Evolutionary conservation across 768 basidiomycete genomes (phyloP), one percentile per base, ranked within the genome.

Genomic region (Tylopilus sp.): DNA sequence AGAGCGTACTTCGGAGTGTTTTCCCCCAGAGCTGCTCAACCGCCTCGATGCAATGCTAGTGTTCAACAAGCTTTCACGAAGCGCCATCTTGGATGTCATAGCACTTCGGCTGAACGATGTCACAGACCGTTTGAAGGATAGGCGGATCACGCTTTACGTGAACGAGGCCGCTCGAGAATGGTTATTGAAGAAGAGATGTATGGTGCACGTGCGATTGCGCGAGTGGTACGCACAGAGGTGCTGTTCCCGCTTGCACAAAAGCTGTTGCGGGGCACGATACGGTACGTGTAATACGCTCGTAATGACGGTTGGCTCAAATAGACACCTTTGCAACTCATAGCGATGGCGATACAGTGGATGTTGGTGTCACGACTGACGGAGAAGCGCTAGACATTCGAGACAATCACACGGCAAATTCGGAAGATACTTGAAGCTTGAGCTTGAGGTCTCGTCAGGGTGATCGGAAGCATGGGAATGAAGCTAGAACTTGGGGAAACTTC

Each of bases 21-120:
- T 95, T 78, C 86, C 91, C 10, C 93, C 93, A 0, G 93, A 97
- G 68, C 77, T 95, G 3, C 78, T 95, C 48, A 95, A 95, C 64
- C 85, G 93, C 8, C 79, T 95, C 31, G 92, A 95, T 62, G 82
- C 88, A 1, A 88, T 89, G 70, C 73, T 88, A 15, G 85, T 95
- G 9, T 95, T 97, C 75, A 95, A 95, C 75, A 94, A 92, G 63
- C 82, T 97, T 17, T 84, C 88, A 2, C 78, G 76, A 22, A 65
- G 71, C 21, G 85, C 87, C 4, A 88, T 95, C 47, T 70, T 89
- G n/a, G 73, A 86, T 43, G 86, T 97, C 21, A 91, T 95, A 18
- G 73, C 75, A 3, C 74, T 95, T 8, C 82, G 92, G 9, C 75
- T 95, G 17, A 71, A 75, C 12, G 93, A 95, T 47, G 83, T 95